These are phyloP conservation scores for Cladosporium halotolerans DNA, from an alignment of 2,329 filamentous ascomycete species.

Conservation along the genomic window DNA sequence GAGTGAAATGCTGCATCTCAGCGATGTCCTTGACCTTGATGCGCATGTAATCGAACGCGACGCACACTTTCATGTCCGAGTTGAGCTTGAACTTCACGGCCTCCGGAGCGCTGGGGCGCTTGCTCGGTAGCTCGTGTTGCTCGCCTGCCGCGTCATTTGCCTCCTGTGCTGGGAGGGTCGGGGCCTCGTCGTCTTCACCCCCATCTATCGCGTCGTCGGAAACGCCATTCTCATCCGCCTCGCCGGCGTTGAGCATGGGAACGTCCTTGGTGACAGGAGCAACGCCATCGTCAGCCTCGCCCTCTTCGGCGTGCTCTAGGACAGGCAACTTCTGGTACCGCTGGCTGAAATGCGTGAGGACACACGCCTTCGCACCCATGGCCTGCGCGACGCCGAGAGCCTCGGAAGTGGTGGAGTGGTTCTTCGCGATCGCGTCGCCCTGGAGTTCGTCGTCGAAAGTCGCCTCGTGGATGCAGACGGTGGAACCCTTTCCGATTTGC, in stretches of 20 bases:
- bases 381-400: slow-evolving; percentile 68
- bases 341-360: slow-evolving; percentile 94
- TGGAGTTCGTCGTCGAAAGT: slow-evolving; percentile 85
- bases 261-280: slow-evolving; percentile 18
- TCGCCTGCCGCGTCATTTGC: slow-evolving; percentile 14
- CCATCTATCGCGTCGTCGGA: not conserved
- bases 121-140: slow-evolving; percentile 19
- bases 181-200: slow-evolving; percentile 3
- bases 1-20: slow-evolving; percentile 57
- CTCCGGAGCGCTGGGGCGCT: slow-evolving; percentile 13
- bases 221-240: slow-evolving; percentile 17
- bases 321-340: slow-evolving; percentile 73
- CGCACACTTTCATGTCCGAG: slow-evolving; percentile 57
- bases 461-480: slow-evolving; percentile 87
- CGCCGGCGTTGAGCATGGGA: slow-evolving; percentile 14
- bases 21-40: slow-evolving; percentile 65
- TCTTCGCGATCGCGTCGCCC: slow-evolving; percentile 77
- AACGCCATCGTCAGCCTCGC: slow-evolving; percentile 17
- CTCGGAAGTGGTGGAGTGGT: slow-evolving; percentile 82
- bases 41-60: slow-evolving; percentile 75
- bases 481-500: slow-evolving; percentile 63
- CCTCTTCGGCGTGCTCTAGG: slow-evolving; percentile 35
- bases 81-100: slow-evolving; percentile 33
- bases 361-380: slow-evolving; percentile 73
- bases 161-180: slow-evolving; percentile 21